phyloP scores from a whole-genome alignment of 2,329 filamentous ascomycete genomes.

The Cladobotryum protrusum region DNA sequence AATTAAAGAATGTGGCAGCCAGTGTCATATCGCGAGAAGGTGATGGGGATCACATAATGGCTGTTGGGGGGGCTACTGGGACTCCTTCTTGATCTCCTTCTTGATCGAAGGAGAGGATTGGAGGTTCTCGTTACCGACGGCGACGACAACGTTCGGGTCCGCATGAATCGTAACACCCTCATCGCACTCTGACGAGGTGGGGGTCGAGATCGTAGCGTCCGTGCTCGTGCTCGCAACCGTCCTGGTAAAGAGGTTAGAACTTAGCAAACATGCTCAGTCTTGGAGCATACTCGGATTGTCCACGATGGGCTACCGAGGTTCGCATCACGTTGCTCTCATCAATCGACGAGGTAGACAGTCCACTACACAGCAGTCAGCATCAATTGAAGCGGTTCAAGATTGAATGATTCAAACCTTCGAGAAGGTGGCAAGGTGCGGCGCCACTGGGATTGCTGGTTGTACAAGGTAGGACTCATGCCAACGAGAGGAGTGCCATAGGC shows the following conservation, averaged over 20 bases:
- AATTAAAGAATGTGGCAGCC: conserved; percentile 13
- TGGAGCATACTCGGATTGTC: conserved; percentile 31
- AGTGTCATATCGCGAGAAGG: conserved; percentile 11
- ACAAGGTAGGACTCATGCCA: conserved; percentile 40
- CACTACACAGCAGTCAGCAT: conserved; percentile 14
- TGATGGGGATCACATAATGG: conserved; percentile 5
- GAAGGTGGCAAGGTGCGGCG: conserved; percentile 25
- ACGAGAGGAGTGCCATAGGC: conserved; percentile 60
- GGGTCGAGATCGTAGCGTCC: conserved; percentile 33
- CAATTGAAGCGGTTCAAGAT: background rate
- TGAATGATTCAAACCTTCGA: conserved; percentile 24
- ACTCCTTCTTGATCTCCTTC: conserved; percentile 31
- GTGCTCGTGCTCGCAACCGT: conserved; percentile 34
- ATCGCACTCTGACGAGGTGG: conserved; percentile 43
- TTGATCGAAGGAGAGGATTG: conserved; percentile 44
- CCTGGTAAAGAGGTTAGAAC: conserved; percentile 31
- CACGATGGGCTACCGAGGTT: conserved; percentile 27
- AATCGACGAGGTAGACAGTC: conserved; percentile 23
- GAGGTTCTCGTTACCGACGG: conserved; percentile 32
- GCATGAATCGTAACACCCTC: conserved; percentile 51
- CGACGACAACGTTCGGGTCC: conserved; percentile 39
- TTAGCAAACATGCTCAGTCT: conserved; percentile 17
- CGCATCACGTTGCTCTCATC: conserved; percentile 23
- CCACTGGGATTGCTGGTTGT: conserved; percentile 33
- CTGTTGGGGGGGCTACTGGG: conserved; percentile 14